These are phyloP conservation scores for Scleromitrula shiraiana DNA, from an alignment of 2,329 filamentous ascomycete genomes.

Conservation along the genomic window DNA sequence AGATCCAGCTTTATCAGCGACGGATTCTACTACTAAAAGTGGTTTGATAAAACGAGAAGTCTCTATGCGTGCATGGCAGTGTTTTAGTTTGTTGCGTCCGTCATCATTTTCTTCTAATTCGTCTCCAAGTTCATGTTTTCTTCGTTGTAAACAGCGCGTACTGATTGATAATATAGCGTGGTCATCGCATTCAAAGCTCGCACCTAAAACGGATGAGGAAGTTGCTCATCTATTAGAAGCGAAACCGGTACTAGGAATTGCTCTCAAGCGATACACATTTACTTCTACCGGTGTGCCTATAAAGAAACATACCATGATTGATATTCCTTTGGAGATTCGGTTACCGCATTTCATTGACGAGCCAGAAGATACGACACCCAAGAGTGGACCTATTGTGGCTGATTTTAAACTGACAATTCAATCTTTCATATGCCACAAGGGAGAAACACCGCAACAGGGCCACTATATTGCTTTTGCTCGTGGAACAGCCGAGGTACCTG, in stretches of 20 bases:
- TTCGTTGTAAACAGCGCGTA: constrained; percentile 9
- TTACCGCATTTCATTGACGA: constrained; percentile 91
- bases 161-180: constrained; percentile 54
- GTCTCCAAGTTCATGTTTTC: constrained; percentile 14
- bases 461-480: constrained; percentile 87
- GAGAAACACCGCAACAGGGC: constrained; percentile 75
- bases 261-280: constrained; percentile 82
- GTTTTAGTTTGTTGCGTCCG: constrained; percentile 64
- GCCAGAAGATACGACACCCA: constrained; percentile 56
- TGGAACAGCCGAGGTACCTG: constrained; percentile 56
- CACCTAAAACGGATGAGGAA: constrained; percentile 61
- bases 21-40: not conserved
- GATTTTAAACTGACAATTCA: constrained; percentile 92
- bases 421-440: constrained; percentile 86
- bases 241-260: constrained; percentile 83
- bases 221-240: constrained; percentile 83
- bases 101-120: constrained; percentile 25
- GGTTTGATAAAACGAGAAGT: not conserved
- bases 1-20: constrained; percentile 12
- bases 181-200: constrained; percentile 71
- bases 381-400: constrained; percentile 59
- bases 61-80: not conserved
- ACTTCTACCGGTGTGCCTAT: constrained; percentile 58
- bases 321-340: constrained; percentile 78
- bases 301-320: constrained; percentile 73